Base-by-base conservation (phyloP, 1,284 basidiomycete species). In the Trichosporon ovoides region DNA sequence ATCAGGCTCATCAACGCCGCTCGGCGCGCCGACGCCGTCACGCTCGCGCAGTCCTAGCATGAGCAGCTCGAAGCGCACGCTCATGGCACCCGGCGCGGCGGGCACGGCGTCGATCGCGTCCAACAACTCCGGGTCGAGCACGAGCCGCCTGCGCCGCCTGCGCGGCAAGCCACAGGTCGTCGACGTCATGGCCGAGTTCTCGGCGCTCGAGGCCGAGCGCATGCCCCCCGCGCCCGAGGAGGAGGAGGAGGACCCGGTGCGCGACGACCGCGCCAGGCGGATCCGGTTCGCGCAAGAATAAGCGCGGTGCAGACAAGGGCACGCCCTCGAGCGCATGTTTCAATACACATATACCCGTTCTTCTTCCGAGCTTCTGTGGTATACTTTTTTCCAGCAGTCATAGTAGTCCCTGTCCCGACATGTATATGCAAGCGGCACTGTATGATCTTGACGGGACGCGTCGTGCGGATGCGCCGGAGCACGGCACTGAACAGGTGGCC, bases 151-250 rank as follows among this genome's bases (percentile, higher is more conserved):
- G 13, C 52, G 63, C 11, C 51, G 58, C 2, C 56, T 64, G 6
- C 60, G 63, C 12, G 53, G 50, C 38, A 61, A 59, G 50, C 59
- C 60, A 3, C 63, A 64, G 53, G 63, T 52, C 3, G 57, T 64
- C 31, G 63, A 64, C 38, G 52, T 64, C 22, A 62, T 69, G 68
- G 60, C 68, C 48, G 72, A 74, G 56, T 66, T 70, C 51, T 62
- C 55, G 46, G 59, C 63, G 14, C 35, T 60, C 36, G 64, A 66
- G 50, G 64, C 60, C 19, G 67, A 63, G 49, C 36, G 37, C 51
- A 58, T 52, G 53, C 57, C 62, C 24, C 53, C 46, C 1, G 38
- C 33, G 12, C 28, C 24, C 19, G 51, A 49, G n/a, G 58, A 59
- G 20, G 64, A 67, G 19, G 62, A 58, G 13, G 66, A 68, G 38